Conservation (phyloP, 2,329 filamentous ascomycete genomes). For the Fusarium acutatum region DNA sequence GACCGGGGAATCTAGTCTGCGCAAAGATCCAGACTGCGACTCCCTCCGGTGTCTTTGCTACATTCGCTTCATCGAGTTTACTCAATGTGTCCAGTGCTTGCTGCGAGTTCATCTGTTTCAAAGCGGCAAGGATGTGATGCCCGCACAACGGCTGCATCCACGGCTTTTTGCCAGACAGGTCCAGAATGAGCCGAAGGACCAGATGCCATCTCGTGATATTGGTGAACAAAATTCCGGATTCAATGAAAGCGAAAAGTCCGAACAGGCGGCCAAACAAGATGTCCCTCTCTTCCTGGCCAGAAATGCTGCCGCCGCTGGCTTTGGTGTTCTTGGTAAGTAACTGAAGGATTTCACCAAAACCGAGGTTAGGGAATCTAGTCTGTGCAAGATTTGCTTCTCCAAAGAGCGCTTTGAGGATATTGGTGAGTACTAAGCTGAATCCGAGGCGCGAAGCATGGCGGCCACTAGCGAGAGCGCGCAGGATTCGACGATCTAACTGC, state of each 20-base stretch:
- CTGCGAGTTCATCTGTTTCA: conserved; percentile 61
- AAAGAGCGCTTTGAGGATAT: conserved; percentile 78
- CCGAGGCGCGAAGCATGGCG: conserved; percentile 88
- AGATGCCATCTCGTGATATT: conserved; percentile 68
- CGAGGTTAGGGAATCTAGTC: conserved; percentile 52
- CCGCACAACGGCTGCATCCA: conserved; percentile 38
- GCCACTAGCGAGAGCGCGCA: conserved; percentile 88
- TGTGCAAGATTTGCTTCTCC: conserved; percentile 56
- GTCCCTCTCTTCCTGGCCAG: conserved; percentile 82
- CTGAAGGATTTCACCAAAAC: conserved; percentile 19
- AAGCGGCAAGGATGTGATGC: background rate
- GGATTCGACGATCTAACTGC: conserved; percentile 74
- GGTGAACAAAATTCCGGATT: conserved; percentile 76
- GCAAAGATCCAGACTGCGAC: conserved; percentile 87
- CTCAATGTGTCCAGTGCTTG: conserved; percentile 67
- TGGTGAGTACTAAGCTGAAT: conserved; percentile 88
- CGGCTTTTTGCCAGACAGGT: conserved; percentile 53
- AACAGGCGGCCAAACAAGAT: conserved; percentile 87
- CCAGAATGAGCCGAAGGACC: conserved; percentile 77
- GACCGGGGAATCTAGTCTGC: conserved; percentile 68
- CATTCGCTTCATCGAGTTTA: conserved; percentile 68
- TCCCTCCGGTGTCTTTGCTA: conserved; percentile 85
- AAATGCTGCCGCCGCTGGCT: conserved; percentile 57
- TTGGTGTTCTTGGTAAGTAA: conserved; percentile 65
- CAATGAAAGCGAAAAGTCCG: conserved; percentile 84